Evolutionary conservation across 345 rosid species (phyloP).

Genomic region (Sisymbrium irio): DNA sequence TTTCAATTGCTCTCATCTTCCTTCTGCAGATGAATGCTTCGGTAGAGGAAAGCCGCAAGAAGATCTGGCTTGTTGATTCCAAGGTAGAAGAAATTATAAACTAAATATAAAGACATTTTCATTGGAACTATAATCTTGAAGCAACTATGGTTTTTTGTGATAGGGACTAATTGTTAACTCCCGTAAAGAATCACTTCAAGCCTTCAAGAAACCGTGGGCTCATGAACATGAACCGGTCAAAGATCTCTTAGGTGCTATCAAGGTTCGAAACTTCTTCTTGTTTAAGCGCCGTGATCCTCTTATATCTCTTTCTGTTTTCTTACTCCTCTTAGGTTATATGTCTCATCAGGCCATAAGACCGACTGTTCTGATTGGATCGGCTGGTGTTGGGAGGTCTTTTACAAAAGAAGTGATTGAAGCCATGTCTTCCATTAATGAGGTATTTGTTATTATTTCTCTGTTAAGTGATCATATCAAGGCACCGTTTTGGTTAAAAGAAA

Average conservation of each 20-base stretch:
- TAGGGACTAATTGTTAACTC: slow-evolving; percentile 89
- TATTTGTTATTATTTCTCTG: not conserved
- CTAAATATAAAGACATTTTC: not conserved
- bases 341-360: slow-evolving; percentile 72
- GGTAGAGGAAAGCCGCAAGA: slow-evolving; percentile 81
- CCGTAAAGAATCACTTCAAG: slow-evolving; percentile 84
- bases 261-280: slow-evolving; percentile 44
- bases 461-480: not conserved
- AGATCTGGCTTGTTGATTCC: slow-evolving; percentile 98
- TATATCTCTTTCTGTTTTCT: not conserved
- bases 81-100: slow-evolving; percentile 47
- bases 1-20: not conserved
- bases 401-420: slow-evolving; percentile 90
- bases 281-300: not conserved
- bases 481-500: not conserved
- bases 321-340: not conserved
- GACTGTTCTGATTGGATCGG: slow-evolving; percentile 79
- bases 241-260: slow-evolving; percentile 69
- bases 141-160: slow-evolving; percentile 1
- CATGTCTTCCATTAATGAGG: slow-evolving; percentile 80
- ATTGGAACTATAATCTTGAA: not conserved
- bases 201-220: slow-evolving; percentile 97
- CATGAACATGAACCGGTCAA: slow-evolving; percentile 81
- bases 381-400: slow-evolving; percentile 84
- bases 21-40: slow-evolving; percentile 57